Base-by-base conservation (phyloP, 805 yeast genomes). In the Starmerella bacillaris region DNA sequence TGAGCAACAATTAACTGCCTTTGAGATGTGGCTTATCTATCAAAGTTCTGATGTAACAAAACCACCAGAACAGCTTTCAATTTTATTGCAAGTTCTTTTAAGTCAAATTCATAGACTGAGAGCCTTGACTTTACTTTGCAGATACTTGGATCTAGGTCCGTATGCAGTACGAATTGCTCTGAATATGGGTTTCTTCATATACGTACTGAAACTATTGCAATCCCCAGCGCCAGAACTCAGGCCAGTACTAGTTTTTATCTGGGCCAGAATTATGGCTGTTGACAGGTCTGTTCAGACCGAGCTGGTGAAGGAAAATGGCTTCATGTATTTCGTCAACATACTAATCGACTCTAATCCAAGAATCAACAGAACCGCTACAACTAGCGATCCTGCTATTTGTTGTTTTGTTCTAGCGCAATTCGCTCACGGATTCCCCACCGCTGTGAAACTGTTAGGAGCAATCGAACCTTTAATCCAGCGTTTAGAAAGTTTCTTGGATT, bases 241-340 rank as follows among this genome's bases (percentile, higher is more conserved):
- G 49, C 96, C 96, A 0, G 93, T 86, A 3, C 58, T 89, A 38
- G 89, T 89, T 2, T 89, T 86, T 49, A 89, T 89, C 36, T 89
- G 98, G 98, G 94, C 96, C 1, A 65, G 96, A 45, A 82, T 89
- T 17, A 82, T 89, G 89, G 84, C 95, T 3, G 92, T 89, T 18
- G 76, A 78, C 53, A 68, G 71, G 44, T 76, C 78, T 49, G 80
- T 94, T 3, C 98, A 89, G 54, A 83, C 76, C 42, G 98, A 89
- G 50, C 65, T 89, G 21, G 69, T 89, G 43, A 84, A 84, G 48
- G 96, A 86, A 50, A 77, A 76, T 49, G 94, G 94, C 0, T 84
- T 73, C 55, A 72, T 74, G 47, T 86, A 89, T 54, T 89, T 89
- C 53, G 70, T 82, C 30, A 71, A 74, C 40, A 80, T 86, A 50